phyloP scores from a whole-genome alignment of 2,329 filamentous ascomycete species.

The Colletotrichum sp. region DNA sequence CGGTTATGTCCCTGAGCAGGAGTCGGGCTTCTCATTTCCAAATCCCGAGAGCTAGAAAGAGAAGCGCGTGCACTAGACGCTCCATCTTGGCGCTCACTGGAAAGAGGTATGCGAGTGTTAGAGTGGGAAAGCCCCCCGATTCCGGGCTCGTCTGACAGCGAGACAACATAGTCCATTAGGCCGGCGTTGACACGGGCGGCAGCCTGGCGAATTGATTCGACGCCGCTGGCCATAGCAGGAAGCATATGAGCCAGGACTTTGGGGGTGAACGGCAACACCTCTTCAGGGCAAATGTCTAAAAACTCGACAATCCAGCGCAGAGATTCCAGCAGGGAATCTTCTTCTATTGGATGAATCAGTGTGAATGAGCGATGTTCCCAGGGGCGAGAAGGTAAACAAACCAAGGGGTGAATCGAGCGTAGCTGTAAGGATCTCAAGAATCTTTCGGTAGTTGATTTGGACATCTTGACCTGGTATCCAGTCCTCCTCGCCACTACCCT shows the following conservation, averaged over 20 bases:
- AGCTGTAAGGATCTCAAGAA: constrained; percentile 88
- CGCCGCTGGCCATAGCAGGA: constrained; percentile 90
- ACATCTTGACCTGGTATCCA: constrained; percentile 98
- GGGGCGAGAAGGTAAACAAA: constrained; percentile 40
- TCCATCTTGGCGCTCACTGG: constrained; percentile 51
- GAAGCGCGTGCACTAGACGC: constrained; percentile 56
- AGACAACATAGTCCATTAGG: constrained; percentile 93
- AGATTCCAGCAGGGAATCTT: constrained; percentile 90
- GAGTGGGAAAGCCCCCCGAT: constrained; percentile 36
- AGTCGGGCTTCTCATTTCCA: constrained; percentile 57
- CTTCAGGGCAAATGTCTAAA: constrained; percentile 95
- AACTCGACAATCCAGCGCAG: constrained; percentile 96
- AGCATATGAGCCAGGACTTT: constrained; percentile 90
- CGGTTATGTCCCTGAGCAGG: constrained; percentile 50
- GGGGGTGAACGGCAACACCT: constrained; percentile 93
- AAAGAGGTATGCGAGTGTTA: constrained; percentile 46
- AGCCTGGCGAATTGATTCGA: constrained; percentile 86
- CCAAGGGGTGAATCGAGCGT: constrained; percentile 85
- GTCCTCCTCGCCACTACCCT: constrained; percentile 78
- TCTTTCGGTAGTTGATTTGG: constrained; percentile 89
- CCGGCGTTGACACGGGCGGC: constrained; percentile 89
- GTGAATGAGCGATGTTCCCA: not conserved
- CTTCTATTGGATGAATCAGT: constrained; percentile 58
- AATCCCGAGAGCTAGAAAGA: constrained; percentile 57
- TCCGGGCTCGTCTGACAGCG: constrained; percentile 75